phyloP scores from a whole-genome alignment of 345 rosid genomes.

The Dimocarpus longan region DNA sequence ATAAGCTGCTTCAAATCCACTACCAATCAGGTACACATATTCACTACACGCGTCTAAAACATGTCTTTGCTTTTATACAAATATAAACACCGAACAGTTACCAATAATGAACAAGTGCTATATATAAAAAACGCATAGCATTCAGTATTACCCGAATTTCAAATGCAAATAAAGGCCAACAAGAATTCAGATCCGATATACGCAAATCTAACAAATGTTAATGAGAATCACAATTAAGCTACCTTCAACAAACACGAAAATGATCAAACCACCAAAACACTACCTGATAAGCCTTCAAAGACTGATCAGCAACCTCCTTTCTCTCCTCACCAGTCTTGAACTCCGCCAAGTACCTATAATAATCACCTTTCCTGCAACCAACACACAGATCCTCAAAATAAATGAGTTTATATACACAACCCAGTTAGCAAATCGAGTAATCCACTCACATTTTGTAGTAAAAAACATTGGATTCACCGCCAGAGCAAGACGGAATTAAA shows the following conservation, averaged over 20 bases:
- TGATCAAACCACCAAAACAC: not conserved
- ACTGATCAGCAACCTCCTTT: conserved; percentile 61
- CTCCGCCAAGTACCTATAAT: conserved; percentile 66
- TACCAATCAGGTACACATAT: not conserved
- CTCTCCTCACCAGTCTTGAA: conserved; percentile 55
- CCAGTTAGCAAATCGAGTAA: not conserved
- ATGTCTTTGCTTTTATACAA: not conserved
- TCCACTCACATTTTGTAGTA: conserved; percentile 63
- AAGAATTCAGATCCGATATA: not conserved
- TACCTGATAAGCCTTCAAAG: conserved; percentile 74
- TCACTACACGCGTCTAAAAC: not conserved
- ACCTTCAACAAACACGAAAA: not conserved
- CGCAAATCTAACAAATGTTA: not conserved
- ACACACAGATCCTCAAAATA: conserved; percentile 11
- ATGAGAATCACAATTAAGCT: too few species aligned
- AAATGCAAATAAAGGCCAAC: not conserved
- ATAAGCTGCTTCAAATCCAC: conserved; percentile 2
- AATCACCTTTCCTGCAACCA: conserved; percentile 68
- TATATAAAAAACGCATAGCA: too few species aligned
- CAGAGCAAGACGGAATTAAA: conserved; percentile 61
- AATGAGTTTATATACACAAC: not conserved
- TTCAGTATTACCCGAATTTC: too few species aligned
- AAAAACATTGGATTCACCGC: conserved; percentile 65
- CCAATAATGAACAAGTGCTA: too few species aligned
- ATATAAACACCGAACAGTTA: not conserved